Evolutionary conservation across 2,329 filamentous ascomycete genomes (phyloP).

Genomic region (Didymella glomerata): DNA sequence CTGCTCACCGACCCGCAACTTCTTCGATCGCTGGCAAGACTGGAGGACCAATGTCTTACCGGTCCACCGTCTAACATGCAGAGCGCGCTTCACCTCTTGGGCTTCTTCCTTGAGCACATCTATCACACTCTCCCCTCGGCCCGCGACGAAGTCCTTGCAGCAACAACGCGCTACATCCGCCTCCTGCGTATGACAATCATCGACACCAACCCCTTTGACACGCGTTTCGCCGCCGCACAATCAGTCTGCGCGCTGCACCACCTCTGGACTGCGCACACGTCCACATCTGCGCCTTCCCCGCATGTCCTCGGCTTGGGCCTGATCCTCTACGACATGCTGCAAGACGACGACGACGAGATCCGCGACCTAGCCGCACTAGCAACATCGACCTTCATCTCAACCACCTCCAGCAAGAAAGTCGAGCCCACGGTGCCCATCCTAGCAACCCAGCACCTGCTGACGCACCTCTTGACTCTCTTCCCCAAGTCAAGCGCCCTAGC

Average conservation of each 20-base stretch:
- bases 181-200: conserved; percentile 42
- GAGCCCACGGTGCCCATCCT: conserved; percentile 59
- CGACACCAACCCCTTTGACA: conserved; percentile 65
- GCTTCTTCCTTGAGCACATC: conserved; percentile 45
- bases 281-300: conserved; percentile 8
- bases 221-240: conserved; percentile 66
- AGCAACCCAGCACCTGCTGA: conserved; percentile 54
- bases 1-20: conserved; percentile 25
- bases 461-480: conserved; percentile 48
- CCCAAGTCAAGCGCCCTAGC: conserved; percentile 44
- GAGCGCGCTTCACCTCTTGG: conserved; percentile 42
- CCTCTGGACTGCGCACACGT: conserved; percentile 25
- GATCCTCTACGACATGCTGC: conserved; percentile 56
- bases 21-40: conserved; percentile 29
- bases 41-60: conserved; percentile 40
- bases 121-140: conserved; percentile 22
- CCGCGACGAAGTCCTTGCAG: conserved; percentile 12
- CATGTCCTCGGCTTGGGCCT: conserved; percentile 51
- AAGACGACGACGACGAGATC: conserved; percentile 93
- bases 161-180: conserved; percentile 39
- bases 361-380: conserved; percentile 69
- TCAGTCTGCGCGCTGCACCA: conserved; percentile 60
- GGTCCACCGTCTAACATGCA: conserved; percentile 45
- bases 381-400: conserved; percentile 57
- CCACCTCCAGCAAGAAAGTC: conserved; percentile 22